Evolutionary conservation across 208 protist genomes (phyloP).

Genomic region (Acanthamoeba castellanii): DNA sequence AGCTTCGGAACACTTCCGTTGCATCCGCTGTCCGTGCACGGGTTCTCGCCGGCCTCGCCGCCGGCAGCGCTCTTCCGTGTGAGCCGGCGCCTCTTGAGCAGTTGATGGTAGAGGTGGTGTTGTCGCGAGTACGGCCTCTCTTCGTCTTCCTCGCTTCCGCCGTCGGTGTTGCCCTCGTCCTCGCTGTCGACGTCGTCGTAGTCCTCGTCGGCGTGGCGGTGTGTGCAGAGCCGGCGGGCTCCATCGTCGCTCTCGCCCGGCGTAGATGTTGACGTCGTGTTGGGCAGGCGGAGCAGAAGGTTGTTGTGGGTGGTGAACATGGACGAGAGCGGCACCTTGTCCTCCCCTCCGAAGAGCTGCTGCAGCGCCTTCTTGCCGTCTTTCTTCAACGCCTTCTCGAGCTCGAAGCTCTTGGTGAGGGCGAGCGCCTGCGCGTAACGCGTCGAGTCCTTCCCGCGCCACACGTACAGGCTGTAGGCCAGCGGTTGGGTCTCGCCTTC

Average conservation of each 20-base stretch:
- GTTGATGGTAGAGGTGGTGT: slow-evolving; percentile 55
- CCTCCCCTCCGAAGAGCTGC: slow-evolving; percentile 23
- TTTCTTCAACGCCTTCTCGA: slow-evolving; percentile 74
- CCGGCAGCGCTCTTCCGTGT: slow-evolving; percentile 25
- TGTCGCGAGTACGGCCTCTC: slow-evolving; percentile 46
- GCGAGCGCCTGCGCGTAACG: slow-evolving; percentile 8
- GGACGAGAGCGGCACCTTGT: slow-evolving; percentile 71
- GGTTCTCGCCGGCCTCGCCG: slow-evolving; percentile 33
- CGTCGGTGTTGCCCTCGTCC: background rate
- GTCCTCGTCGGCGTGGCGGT: background rate
- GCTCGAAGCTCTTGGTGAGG: slow-evolving; percentile 72
- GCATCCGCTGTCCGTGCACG: slow-evolving; percentile 44
- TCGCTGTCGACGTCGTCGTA: background rate
- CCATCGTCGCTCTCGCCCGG: background rate
- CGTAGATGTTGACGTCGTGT: background rate
- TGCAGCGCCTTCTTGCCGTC: slow-evolving; percentile 34
- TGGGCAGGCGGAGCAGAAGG: background rate
- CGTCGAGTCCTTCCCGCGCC: slow-evolving; percentile 59
- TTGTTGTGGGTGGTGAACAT: slow-evolving; percentile 45
- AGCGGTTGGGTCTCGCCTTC: background rate
- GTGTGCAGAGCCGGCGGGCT: background rate
- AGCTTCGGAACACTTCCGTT: slow-evolving; percentile 74
- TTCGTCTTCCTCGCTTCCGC: background rate
- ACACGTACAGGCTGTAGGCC: slow-evolving; percentile 74
- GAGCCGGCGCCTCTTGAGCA: slow-evolving; percentile 69